Conservation (phyloP, 345 rosid species). For the Salix brachista region DNA sequence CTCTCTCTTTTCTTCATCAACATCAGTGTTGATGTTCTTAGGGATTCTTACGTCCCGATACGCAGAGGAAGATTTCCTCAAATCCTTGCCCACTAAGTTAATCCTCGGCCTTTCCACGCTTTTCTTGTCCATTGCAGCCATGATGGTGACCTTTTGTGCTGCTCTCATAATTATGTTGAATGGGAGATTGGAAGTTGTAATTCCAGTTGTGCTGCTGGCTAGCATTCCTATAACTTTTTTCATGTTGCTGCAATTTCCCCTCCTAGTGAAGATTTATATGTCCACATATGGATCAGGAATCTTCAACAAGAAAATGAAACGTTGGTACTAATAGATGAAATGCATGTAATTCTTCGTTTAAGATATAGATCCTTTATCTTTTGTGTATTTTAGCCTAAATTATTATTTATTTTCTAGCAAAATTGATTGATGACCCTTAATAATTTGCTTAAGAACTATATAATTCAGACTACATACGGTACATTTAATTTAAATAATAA, state of each 20-base stretch:
- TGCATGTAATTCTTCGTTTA: too few relatives aligned
- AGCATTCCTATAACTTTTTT: background rate
- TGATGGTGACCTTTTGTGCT: background rate
- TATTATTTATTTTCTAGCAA: too few relatives aligned
- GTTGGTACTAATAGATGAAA: background rate
- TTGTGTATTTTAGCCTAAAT: too few relatives aligned
- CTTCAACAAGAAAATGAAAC: background rate
- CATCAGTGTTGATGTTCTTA: background rate
- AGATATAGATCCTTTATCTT: too few relatives aligned
- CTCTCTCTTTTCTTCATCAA: background rate
- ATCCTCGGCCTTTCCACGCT: background rate
- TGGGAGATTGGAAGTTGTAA: background rate
- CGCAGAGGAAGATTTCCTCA: background rate
- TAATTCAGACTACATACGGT: too few relatives aligned
- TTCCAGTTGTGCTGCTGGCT: background rate
- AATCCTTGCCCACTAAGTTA: too few relatives aligned
- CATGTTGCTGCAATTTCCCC: background rate
- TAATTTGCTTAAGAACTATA: too few relatives aligned
- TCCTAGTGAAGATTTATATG: background rate
- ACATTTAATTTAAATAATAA: too few relatives aligned
- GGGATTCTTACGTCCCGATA: background rate
- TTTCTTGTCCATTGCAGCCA: background rate
- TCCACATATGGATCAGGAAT: background rate
- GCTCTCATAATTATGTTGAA: background rate
- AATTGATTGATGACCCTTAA: too few relatives aligned